Percentiles rank a stretch among this genome's conserved stretches.
phyloP scores from a whole-genome alignment of 257 asterid species.

The Voacanga thouarsii region DNA sequence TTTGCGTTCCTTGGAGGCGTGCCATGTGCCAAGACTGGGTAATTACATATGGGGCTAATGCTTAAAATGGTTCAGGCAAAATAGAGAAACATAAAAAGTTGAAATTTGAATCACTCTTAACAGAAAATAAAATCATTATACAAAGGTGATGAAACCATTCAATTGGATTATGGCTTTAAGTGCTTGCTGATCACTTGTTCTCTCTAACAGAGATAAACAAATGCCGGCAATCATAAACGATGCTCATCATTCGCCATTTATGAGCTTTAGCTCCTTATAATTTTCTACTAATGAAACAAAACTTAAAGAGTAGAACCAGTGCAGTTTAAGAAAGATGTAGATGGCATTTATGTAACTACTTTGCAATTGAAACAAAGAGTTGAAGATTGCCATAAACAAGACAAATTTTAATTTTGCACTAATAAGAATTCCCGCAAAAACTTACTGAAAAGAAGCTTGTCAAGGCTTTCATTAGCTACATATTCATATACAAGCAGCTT shows the following conservation, averaged over 20 bases:
- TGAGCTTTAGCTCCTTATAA: background rate
- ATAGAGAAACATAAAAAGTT: background rate
- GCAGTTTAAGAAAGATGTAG: background rate
- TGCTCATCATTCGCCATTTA: background rate
- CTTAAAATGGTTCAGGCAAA: no score
- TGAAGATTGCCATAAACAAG: background rate
- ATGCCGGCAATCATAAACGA: background rate
- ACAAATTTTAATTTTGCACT: no score
- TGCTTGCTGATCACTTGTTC: background rate
- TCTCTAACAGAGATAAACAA: background rate
- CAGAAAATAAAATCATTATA: no score
- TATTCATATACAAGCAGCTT: slow-evolving; percentile 87
- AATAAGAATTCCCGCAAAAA: slow-evolving; percentile 5
- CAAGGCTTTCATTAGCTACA: slow-evolving; percentile 82
- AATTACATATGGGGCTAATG: no score
- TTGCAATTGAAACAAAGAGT: background rate
- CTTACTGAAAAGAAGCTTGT: slow-evolving; percentile 91
- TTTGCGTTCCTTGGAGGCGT: no score
- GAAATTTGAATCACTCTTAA: background rate
- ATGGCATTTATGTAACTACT: background rate
- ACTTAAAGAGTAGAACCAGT: background rate
- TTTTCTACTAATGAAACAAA: background rate
- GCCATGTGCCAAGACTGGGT: no score
- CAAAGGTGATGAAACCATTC: background rate
- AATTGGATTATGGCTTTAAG: no score